These are phyloP conservation scores for Orobanche coerulescens DNA, from an alignment of 257 asterid species.

Conservation along the genomic window DNA sequence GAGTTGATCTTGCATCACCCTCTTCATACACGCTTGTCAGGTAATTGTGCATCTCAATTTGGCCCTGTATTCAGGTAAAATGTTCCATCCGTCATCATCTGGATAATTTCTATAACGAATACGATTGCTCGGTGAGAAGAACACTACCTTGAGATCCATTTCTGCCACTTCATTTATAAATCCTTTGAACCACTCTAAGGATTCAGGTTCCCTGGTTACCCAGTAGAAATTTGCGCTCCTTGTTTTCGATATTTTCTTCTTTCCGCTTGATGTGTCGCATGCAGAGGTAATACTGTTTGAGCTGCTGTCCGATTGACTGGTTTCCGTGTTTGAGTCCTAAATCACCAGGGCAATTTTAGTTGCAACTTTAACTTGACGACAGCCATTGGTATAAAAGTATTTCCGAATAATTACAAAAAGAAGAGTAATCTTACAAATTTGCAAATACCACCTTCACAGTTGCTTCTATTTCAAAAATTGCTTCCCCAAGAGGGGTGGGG, in stretches of 20 bases:
- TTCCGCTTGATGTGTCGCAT: constrained; percentile 34
- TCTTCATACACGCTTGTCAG: constrained; percentile 90
- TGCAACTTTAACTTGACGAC: background rate
- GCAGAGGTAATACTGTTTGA: constrained; percentile 62
- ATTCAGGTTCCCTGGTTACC: constrained; percentile 94
- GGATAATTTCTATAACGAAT: background rate
- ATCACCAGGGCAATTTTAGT: background rate
- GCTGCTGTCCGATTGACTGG: constrained; percentile 71
- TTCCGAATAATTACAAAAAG: too few relatives aligned
- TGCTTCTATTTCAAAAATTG: too few relatives aligned
- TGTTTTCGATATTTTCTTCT: constrained; percentile 43
- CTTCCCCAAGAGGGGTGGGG: background rate
- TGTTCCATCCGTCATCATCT: background rate
- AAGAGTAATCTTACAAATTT: too few relatives aligned
- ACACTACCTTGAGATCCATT: constrained; percentile 72
- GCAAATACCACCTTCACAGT: too few relatives aligned
- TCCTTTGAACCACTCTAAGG: constrained; percentile 95
- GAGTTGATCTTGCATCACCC: constrained; percentile 93
- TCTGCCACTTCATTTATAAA: constrained; percentile 92
- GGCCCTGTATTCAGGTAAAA: constrained; percentile 47
- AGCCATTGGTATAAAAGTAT: background rate
- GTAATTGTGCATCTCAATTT: constrained; percentile 94
- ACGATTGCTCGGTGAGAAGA: background rate
- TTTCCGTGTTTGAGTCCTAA: constrained; percentile 73
- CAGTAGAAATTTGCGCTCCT: constrained; percentile 77